Base-by-base conservation (phyloP, 768 basidiomycete genomes). In the Ephemerocybe angulata region DNA sequence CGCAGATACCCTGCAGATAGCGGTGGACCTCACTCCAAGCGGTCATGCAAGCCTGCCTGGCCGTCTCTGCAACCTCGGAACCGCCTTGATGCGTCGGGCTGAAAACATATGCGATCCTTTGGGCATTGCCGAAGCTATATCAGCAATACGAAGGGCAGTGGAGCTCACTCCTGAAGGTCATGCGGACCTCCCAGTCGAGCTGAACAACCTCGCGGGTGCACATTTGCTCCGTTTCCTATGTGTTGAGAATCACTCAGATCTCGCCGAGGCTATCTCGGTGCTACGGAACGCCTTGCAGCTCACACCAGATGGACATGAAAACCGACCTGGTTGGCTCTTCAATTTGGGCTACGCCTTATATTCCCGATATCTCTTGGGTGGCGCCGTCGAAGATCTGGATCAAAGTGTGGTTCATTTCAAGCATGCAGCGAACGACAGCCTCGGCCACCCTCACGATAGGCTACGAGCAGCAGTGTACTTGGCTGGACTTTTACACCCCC, bases 51-150 rank as follows among this genome's bases (percentile, higher is more conserved):
- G 31, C 54, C 30, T 53, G 31, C 42, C 22, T 10, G 5, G 4
- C 17, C 38, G 31, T 24, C 41, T 58, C 13, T 47, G 24, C 6
- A 55, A 58, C 38, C 60, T 65, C 12, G 62, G 62, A 22, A 46
- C 17, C 22, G 59, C 59, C 4, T 38, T 50, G 21, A 33, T 29
- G 15, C n/a, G 19, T 40, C 63, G 50, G 29, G 72, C 63, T 53
- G 61, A 64, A 24, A 25, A 48, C 22, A 58, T 67, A 1, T 66
- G 69, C 1, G 48, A 55, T n/a, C 50, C 50, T 13, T 47, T 58
- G 17, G 67, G 67, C 52, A 37, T 72, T n/a, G 56, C 69, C 37
- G 50, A 43, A 17, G 31, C 63, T 12, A 59, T 64, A 29, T 53
- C 49, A 38, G 12, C 51, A 4, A 21, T n/a, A 13, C 52, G 47